These are phyloP conservation scores for Arthrobotrys pseudoclavata DNA, from an alignment of 2,329 filamentous ascomycete genomes.

Conservation along the genomic window DNA sequence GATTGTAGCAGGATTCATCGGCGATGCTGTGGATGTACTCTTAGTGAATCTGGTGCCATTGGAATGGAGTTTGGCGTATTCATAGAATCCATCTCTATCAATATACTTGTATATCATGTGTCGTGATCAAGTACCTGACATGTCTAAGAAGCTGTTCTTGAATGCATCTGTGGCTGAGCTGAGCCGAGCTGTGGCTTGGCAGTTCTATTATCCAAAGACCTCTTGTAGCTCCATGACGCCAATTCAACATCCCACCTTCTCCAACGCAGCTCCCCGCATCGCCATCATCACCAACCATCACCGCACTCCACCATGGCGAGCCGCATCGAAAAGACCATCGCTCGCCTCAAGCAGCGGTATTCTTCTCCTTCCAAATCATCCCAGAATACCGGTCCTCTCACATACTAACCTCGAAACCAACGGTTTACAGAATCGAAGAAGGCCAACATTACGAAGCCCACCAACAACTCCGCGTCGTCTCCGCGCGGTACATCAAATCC, in stretches of 20 bases:
- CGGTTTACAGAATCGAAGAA: conserved; percentile 78
- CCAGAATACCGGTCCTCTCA: background rate
- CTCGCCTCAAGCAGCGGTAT: conserved; percentile 82
- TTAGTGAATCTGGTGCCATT: conserved; percentile 32
- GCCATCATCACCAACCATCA: background rate
- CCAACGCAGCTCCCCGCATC: conserved; percentile 28
- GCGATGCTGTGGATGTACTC: conserved; percentile 32
- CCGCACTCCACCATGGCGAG: conserved; percentile 66
- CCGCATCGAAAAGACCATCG: conserved; percentile 79
- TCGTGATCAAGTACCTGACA: background rate
- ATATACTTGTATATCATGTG: background rate
- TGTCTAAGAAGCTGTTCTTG: background rate
- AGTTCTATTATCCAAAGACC: background rate
- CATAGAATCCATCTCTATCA: conserved; percentile 31
- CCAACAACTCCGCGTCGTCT: conserved; percentile 96
- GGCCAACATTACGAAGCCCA: conserved; percentile 98
- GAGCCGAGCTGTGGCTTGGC: conserved; percentile 35
- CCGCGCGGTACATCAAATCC: conserved; percentile 91
- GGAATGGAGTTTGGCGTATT: conserved; percentile 52
- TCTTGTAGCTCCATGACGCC: conserved; percentile 48
- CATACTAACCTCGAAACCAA: conserved; percentile 56
- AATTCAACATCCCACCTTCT: conserved; percentile 58
- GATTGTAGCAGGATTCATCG: conserved; percentile 23
- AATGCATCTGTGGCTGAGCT: conserved; percentile 8
- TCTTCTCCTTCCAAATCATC: conserved; percentile 9